Percentiles rank a stretch among this genome's conserved stretches.
These are phyloP conservation scores for Conticribra weissflogii DNA, from an alignment of 108 stramenopile genomes.

Conservation along the genomic window DNA sequence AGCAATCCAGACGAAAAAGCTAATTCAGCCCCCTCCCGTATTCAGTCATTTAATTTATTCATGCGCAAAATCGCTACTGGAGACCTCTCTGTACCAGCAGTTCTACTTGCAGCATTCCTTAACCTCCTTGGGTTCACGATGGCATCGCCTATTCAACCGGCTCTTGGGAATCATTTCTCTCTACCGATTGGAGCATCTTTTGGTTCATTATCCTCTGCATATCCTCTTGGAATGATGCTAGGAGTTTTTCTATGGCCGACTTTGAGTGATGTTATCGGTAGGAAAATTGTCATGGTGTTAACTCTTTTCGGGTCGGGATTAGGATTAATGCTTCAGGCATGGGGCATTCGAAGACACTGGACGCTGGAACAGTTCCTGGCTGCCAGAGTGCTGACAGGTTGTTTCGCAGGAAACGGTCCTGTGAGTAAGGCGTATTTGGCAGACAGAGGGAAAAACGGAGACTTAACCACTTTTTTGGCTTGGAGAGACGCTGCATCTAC, in stretches of 20 bases:
- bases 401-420: slow-evolving; percentile 73
- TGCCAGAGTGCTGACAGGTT: slow-evolving; percentile 68
- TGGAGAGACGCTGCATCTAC: slow-evolving; percentile 79
- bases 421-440: slow-evolving; percentile 82
- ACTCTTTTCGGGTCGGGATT: slow-evolving; percentile 64
- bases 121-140: slow-evolving; percentile 85
- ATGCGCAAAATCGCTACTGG: neutral
- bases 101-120: slow-evolving; percentile 65
- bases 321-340: slow-evolving; percentile 65
- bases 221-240: slow-evolving; percentile 81
- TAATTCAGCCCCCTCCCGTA: neutral
- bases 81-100: slow-evolving; percentile 52
- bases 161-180: slow-evolving; percentile 72
- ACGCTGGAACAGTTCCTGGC: slow-evolving; percentile 60
- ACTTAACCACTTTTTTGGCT: slow-evolving; percentile 59
- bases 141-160: slow-evolving; percentile 78
- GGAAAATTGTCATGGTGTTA: slow-evolving; percentile 60
- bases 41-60: neutral
- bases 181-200: slow-evolving; percentile 72
- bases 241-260: slow-evolving; percentile 77
- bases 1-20: neutral
- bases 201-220: slow-evolving; percentile 75
- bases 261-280: slow-evolving; percentile 66
- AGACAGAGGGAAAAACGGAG: slow-evolving; percentile 48
- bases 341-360: slow-evolving; percentile 43